Evolutionary conservation across 768 basidiomycete genomes (phyloP), one percentile per base, ranked within the genome.

Genomic region (Tremella mesenterica): DNA sequence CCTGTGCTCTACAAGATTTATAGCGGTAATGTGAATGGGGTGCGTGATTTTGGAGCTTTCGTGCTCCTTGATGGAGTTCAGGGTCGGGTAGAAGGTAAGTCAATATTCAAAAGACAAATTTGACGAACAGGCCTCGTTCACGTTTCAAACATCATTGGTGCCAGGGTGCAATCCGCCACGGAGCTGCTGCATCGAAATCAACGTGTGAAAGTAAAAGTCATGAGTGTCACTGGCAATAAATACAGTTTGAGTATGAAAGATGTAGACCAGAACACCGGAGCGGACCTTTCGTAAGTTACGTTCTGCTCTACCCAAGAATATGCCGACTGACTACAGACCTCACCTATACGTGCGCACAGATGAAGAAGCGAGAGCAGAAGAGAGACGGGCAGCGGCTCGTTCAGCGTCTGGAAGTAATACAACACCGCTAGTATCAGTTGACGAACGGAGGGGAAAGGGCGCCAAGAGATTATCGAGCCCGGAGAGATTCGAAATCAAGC

Each of bases 401-500:
- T 57, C 60, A 20, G 81, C 82, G 4, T 83, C 87, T 3, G 91
- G 93, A 23, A 81, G 89, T 27, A 99, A 99, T 63, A 81, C 90
- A 14, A 78, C 92, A 20, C 88, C 92, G 1, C 77, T 96, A 4
- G 54, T 73, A 31, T 64, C 64, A 25, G 71, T 73, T 10, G 71
- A 73, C 30, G 71, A 71, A 44, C 61, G 65, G 13, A 62, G 64
- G 46, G 59, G 64, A 13, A 57, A 62, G 83, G 28, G 87, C 85
- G 88, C 90, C 0, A 91, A 90, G 67, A 81, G 93, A 14, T 76
- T 97, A 53, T 92, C 92, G 1, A 91, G 88, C 6, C 95, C 95
- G 1, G 95, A 99, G 73, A 83, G 95, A 26, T 99, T 95, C 91
- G 95, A 99, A 76, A 92, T 99, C 74, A 96, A 97, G 74, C 95